phyloP scores from a whole-genome alignment of 1,284 basidiomycete genomes.

The Microbotryum violaceum region DNA sequence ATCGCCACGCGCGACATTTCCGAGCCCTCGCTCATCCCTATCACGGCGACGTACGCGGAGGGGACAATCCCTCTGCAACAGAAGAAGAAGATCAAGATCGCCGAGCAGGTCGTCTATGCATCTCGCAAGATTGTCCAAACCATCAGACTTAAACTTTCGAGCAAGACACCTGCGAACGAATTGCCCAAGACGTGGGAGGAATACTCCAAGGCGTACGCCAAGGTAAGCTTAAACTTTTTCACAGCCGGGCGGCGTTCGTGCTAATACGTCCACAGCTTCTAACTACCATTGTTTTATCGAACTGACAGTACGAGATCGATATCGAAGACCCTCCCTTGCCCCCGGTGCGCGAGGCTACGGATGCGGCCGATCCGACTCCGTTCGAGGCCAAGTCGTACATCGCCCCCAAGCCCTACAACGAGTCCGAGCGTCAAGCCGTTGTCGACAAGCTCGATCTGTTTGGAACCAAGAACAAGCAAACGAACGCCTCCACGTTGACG shows the following conservation, averaged over 20 bases:
- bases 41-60: no score
- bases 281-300: background rate
- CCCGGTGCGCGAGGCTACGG: conserved; percentile 4
- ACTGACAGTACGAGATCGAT: conserved; percentile 26
- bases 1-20: no score
- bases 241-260: background rate
- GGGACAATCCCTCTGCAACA: background rate
- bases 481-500: conserved; percentile 5
- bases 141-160: conserved; percentile 23
- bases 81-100: background rate
- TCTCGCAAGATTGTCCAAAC: conserved; percentile 1
- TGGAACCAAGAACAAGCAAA: conserved; percentile 17
- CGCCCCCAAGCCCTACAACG: conserved; percentile 29
- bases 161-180: conserved; percentile 31
- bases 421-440: conserved; percentile 30
- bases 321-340: conserved; percentile 31
- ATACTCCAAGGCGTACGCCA: conserved; percentile 28
- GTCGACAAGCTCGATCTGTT: conserved; percentile 33
- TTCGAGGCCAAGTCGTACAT: conserved; percentile 21
- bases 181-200: conserved; percentile 34
- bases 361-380: conserved; percentile 11
- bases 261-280: background rate
- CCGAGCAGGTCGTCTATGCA: conserved; percentile 3
- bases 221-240: conserved; percentile 13
- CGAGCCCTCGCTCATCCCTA: no score